Evolutionary conservation across 768 basidiomycete species (phyloP), one percentile per base, ranked within the genome.

Genomic region (Leccinum uliginosum): DNA sequence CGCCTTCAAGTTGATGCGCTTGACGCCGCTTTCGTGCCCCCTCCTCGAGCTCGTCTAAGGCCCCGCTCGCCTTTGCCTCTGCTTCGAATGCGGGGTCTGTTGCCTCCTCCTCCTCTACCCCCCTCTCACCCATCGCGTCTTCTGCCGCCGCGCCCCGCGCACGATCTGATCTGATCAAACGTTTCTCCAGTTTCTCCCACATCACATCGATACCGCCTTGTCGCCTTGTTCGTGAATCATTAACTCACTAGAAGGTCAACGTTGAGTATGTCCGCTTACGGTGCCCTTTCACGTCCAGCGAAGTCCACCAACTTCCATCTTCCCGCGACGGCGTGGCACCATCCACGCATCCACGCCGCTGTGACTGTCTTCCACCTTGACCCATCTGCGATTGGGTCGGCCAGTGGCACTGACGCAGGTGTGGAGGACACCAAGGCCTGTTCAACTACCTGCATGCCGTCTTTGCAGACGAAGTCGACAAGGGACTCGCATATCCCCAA

Each of bases 401-500:
- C 9, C 7, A n/a, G 29, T 29, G 35, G 35, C 17, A n/a, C n/a
- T n/a, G 35, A 17, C 17, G 35, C n/a, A n/a, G n/a, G n/a, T n/a
- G 30, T 30, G 47, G 47, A 6, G 67, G 57, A 24, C 60, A 76
- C 21, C 66, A 76, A 3, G 85, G 82, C 24, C 73, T 93, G 38
- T 65, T 89, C 54, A 78, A 83, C 21, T 80, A 86, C 64, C 78
- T 91, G 17, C 78, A 79, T 59, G 38, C 57, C 30, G 74, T 83
- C 24, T 95, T 96, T 70, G 80, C 83, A n/a, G 76, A 77, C 52
- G 91, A 89, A 63, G 76, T 96, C 12, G 85, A 84, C 55, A 81
- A 81, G 47, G 94, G 94, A 1, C 65, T 75, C 59, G 92, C 93
- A 8, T 96, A 95, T 71, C 93, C 93, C 0, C 93, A 95, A 71